phyloP scores from a whole-genome alignment of 805 yeast genomes.

The Saccharomycopsis selenospora region DNA sequence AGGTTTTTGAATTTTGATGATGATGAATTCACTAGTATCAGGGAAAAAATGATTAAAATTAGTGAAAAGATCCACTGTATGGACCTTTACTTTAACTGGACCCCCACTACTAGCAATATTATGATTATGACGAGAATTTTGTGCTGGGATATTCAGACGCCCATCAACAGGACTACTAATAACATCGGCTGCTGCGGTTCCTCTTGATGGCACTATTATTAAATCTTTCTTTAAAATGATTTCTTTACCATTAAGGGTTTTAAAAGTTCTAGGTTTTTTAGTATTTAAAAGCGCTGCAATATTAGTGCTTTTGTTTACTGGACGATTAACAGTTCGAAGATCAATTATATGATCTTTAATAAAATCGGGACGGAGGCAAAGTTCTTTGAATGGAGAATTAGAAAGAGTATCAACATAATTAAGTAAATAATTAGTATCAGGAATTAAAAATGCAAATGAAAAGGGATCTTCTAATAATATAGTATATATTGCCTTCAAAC shows the following conservation, averaged over 20 bases:
- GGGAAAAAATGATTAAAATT: conserved; percentile 56
- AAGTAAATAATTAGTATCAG: conserved; percentile 12
- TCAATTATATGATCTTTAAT: conserved; percentile 18
- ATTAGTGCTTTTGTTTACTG: conserved; percentile 7
- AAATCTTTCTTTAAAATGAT: conserved; percentile 12
- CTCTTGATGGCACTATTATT: conserved; percentile 3
- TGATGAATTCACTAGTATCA: conserved; percentile 46
- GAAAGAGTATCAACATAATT: conserved; percentile 11
- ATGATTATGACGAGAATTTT: too few species aligned
- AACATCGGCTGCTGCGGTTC: background rate
- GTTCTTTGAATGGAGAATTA: conserved; percentile 9
- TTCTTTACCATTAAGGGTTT: conserved; percentile 8
- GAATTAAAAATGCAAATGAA: conserved; percentile 18
- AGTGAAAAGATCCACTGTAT: conserved; percentile 39
- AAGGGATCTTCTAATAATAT: conserved; percentile 12
- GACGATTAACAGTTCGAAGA: conserved; percentile 7
- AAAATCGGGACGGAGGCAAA: conserved; percentile 16
- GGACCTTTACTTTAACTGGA: conserved; percentile 33
- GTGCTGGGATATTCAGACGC: too few species aligned
- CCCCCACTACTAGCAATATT: background rate
- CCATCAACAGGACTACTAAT: too few species aligned
- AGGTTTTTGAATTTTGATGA: conserved; percentile 52
- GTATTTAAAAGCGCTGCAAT: conserved; percentile 15
- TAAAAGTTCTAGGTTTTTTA: conserved; percentile 9
- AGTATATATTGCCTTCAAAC: conserved; percentile 15